Evolutionary conservation across 192 early-diverging fungal genomes (phyloP).

Genomic region (Backusella mclennaniae): DNA sequence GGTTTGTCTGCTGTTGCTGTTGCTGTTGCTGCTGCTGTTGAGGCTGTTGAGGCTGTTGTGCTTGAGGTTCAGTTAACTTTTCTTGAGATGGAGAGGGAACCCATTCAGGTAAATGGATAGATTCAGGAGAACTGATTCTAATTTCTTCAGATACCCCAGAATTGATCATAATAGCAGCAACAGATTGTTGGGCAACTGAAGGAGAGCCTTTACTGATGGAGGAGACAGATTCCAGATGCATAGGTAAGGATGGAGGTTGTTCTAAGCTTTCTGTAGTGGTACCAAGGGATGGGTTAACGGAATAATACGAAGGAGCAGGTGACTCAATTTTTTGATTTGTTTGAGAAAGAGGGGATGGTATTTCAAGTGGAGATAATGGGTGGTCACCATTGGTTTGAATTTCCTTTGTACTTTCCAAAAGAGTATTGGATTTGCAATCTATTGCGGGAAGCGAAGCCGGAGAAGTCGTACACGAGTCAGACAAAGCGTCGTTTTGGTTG

Average conservation of each 20-base stretch:
- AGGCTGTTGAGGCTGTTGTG: background rate
- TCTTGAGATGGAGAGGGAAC: background rate
- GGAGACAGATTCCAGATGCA: background rate
- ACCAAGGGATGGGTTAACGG: background rate
- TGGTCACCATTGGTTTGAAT: background rate
- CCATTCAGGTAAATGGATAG: background rate
- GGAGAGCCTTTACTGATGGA: background rate
- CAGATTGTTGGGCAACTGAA: constrained; percentile 4
- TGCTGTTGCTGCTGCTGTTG: background rate
- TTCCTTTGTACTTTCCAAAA: background rate
- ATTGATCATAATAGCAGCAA: constrained; percentile 2
- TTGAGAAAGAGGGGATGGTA: background rate
- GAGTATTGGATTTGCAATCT: background rate
- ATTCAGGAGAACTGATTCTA: background rate
- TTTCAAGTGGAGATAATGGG: background rate
- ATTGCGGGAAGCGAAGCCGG: background rate
- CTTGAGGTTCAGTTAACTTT: background rate
- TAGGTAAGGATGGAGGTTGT: background rate
- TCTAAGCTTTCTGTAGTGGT: background rate
- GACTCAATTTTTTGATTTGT: background rate
- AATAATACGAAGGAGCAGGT: background rate
- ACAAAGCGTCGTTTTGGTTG: background rate
- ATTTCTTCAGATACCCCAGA: constrained; percentile 3
- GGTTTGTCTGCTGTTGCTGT: background rate
- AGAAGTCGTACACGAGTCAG: constrained; percentile 4